Evolutionary conservation across 176 grass and related monocot species (phyloP), one percentile per base, ranked within the genome.

Genomic region (Eremochloa ophiuroides): DNA sequence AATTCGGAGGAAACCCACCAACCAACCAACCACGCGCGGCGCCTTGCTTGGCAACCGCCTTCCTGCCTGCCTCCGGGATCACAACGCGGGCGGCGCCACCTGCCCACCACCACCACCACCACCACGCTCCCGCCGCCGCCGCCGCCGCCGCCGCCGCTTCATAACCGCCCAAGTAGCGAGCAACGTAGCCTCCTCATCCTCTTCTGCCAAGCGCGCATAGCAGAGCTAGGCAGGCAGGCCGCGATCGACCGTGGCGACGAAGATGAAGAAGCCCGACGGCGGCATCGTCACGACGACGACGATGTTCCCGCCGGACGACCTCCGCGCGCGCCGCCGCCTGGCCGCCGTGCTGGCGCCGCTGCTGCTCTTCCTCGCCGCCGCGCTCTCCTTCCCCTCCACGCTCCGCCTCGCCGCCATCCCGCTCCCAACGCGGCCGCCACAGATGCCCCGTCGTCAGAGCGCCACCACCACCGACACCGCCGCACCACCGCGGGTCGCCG

Each of bases 351-450:
- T 91, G 13, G 65, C 81, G 0, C 89, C 89, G 55, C 89, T 91
- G 2, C 89, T 87, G 17, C 85, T 87, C 51, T 81, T 91, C 85
- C 80, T 84, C 22, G 85, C 65, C 35, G 76, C 77, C 29, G 71
- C 71, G 26, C 63, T 91, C 63, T 71, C 89, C 76, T 87, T 84
- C 46, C 85, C 89, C 4, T 81, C 85, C 16, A 58, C 84, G 4
- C 29, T 91, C 35, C 68, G 37, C 48, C 15, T 74, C 0, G 23
- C 77, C 1, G 26, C 44, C 6, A 50, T 39, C 65, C 28, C 27
- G n/a, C 55, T 59, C n/a, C n/a, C 53, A 5, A 58, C 51, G 2
- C 8, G 2, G 17, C 20, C 1, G 7, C 50, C 20, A 8, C 5
- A 1, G 46, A 17, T 18, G 15, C 0, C 42, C 10, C 23, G 0